Evolutionary conservation across 116 monocot species (phyloP).

Genomic region (Trichopus zeylanicus): DNA sequence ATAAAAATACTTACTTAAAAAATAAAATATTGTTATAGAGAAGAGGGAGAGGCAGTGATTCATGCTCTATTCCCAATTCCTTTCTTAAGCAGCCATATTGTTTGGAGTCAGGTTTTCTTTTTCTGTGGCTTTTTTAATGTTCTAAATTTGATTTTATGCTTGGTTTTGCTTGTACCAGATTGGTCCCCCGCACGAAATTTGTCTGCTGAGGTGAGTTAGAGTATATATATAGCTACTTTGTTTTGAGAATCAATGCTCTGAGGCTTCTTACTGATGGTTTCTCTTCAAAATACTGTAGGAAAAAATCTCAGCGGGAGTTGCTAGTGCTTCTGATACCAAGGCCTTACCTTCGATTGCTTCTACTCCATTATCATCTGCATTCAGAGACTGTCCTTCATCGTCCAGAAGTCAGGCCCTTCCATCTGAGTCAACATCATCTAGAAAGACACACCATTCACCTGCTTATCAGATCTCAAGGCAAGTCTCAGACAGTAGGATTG

Average conservation of each 20-base stretch:
- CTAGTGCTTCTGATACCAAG: conserved; percentile 10
- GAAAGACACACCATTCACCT: conserved; percentile 21
- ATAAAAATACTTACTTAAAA: no score
- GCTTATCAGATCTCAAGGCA: conserved; percentile 26
- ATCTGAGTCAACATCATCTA: conserved; percentile 24
- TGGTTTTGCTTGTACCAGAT: conserved; percentile 13
- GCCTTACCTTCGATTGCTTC: conserved; percentile 6
- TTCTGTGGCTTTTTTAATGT: no score
- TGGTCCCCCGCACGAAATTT: conserved; percentile 12
- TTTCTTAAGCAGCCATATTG: no score
- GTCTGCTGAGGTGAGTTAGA: conserved; percentile 26
- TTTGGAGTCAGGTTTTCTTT: no score
- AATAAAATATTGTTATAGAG: no score
- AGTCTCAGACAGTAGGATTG: conserved; percentile 33
- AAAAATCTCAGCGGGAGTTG: conserved; percentile 9
- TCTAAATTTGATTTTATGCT: not conserved
- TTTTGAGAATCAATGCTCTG: not conserved
- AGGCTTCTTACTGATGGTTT: not conserved
- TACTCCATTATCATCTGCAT: conserved; percentile 3
- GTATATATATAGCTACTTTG: not conserved
- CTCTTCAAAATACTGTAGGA: conserved; percentile 11
- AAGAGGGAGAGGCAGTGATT: no score
- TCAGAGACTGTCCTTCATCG: conserved; percentile 30
- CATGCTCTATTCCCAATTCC: no score
- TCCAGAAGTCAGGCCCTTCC: conserved; percentile 21